Conservation (phyloP, 225 moss, liverwort and hornwort genomes). For the Neckera pumila region DNA sequence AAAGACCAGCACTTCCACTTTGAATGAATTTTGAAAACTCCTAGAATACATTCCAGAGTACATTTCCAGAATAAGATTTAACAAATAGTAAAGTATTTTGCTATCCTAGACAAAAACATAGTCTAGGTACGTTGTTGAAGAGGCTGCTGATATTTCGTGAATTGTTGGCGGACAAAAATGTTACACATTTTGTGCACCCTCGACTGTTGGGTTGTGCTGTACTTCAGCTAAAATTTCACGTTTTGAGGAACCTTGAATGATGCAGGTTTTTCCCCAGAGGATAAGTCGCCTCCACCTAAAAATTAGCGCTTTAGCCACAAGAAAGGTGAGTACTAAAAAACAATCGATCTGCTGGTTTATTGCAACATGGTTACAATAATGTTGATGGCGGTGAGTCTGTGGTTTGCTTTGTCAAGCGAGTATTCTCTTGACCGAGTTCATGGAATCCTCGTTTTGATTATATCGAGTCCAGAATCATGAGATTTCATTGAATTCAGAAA, state of each 20-base stretch:
- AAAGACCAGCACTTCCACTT: neutral
- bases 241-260: neutral
- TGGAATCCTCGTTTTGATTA: neutral
- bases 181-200: neutral
- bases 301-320: neutral
- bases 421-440: conserved; percentile 3
- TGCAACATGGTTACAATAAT: neutral
- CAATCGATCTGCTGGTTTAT: neutral
- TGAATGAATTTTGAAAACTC: neutral
- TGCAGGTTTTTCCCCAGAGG: neutral
- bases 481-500: neutral
- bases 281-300: neutral
- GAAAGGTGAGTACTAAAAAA: neutral
- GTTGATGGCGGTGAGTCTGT: neutral
- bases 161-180: neutral
- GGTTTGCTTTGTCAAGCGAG: neutral
- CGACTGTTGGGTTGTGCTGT: neutral
- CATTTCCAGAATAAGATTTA: neutral
- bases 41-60: neutral
- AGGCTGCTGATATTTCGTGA: neutral
- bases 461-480: neutral
- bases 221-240: neutral
- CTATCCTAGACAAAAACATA: neutral
- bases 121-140: neutral
- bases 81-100: neutral